Evolutionary conservation across 2,329 filamentous ascomycete species (phyloP).

Genomic region (Orbilia blumenaviensis): DNA sequence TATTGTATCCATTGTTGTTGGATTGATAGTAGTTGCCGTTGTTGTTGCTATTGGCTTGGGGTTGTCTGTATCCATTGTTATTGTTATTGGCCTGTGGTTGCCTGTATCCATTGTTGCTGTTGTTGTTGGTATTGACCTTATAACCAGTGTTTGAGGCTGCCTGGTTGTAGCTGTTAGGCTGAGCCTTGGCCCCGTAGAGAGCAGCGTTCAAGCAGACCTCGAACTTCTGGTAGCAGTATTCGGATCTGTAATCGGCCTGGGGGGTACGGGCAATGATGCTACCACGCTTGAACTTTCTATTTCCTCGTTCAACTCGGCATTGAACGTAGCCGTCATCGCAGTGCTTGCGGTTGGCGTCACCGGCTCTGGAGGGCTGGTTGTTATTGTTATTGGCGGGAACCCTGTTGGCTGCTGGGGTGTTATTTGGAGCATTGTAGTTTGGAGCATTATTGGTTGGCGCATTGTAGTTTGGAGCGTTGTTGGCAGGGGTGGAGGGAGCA

Average conservation of each 20-base stretch:
- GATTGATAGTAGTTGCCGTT: neutral
- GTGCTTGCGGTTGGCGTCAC: conserved; percentile 8
- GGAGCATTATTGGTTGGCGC: neutral
- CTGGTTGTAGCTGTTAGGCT: neutral
- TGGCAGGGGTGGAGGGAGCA: neutral
- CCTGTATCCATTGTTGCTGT: neutral
- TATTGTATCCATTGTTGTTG: neutral
- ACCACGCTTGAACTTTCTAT: conserved; percentile 12
- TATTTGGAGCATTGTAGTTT: neutral
- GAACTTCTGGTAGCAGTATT: conserved; percentile 28
- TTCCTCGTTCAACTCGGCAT: neutral
- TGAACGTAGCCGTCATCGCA: conserved; percentile 27
- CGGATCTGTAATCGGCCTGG: conserved; percentile 15
- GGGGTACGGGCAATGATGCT: conserved; percentile 7
- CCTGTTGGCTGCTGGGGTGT: neutral
- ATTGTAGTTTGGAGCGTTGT: neutral
- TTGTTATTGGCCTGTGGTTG: neutral
- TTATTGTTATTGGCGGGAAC: neutral
- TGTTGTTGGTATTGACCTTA: neutral
- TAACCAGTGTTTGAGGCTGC: neutral
- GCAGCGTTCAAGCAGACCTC: conserved; percentile 21
- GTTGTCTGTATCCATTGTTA: neutral
- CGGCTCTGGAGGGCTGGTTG: neutral
- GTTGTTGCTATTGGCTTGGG: neutral
- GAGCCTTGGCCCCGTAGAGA: neutral